A percentile compares a stretch with the other conserved stretches of the same genome.
Evolutionary conservation across 1,284 basidiomycete genomes (phyloP).

Genomic region (Ustilago nuda): DNA sequence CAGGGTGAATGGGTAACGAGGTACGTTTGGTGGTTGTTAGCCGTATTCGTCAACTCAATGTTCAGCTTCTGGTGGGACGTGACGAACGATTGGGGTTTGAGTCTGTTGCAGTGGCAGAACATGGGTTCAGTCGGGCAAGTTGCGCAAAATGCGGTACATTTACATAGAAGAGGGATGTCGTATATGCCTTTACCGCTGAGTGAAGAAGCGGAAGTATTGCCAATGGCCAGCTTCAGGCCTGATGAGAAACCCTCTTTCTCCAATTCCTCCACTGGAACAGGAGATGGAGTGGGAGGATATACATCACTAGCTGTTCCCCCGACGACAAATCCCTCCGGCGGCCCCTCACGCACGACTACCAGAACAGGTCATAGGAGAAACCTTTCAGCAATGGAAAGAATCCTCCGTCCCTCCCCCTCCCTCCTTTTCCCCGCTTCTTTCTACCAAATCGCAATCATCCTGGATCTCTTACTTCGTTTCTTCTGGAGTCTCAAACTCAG

Average conservation of each 20-base stretch:
- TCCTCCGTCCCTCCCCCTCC: slow-evolving; percentile 21
- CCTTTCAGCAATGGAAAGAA: slow-evolving; percentile 32
- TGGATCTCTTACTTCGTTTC: slow-evolving; percentile 90
- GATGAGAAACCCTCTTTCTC: slow-evolving; percentile 21
- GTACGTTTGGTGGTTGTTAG: slow-evolving; percentile 74
- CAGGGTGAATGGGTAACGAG: slow-evolving; percentile 23
- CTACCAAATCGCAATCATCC: slow-evolving; percentile 84
- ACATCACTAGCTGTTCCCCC: slow-evolving; percentile 12
- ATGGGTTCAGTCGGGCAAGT: slow-evolving; percentile 29
- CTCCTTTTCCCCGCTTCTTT: slow-evolving; percentile 71
- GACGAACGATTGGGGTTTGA: slow-evolving; percentile 96
- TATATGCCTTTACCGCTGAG: slow-evolving; percentile 32
- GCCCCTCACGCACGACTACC: background rate
- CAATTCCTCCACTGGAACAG: background rate
- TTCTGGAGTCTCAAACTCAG: slow-evolving; percentile 95
- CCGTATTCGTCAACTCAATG: slow-evolving; percentile 86
- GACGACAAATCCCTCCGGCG: slow-evolving; percentile 10
- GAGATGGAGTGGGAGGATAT: background rate
- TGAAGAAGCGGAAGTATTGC: slow-evolving; percentile 21
- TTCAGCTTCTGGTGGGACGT: slow-evolving; percentile 99
- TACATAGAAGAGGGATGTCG: slow-evolving; percentile 35
- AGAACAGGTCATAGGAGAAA: slow-evolving; percentile 8
- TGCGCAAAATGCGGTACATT: slow-evolving; percentile 22
- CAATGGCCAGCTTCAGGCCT: slow-evolving; percentile 19
- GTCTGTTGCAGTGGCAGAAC: slow-evolving; percentile 73